Evolutionary conservation across 1,284 basidiomycete species (phyloP).

Genomic region (Porodaedalea pini): DNA sequence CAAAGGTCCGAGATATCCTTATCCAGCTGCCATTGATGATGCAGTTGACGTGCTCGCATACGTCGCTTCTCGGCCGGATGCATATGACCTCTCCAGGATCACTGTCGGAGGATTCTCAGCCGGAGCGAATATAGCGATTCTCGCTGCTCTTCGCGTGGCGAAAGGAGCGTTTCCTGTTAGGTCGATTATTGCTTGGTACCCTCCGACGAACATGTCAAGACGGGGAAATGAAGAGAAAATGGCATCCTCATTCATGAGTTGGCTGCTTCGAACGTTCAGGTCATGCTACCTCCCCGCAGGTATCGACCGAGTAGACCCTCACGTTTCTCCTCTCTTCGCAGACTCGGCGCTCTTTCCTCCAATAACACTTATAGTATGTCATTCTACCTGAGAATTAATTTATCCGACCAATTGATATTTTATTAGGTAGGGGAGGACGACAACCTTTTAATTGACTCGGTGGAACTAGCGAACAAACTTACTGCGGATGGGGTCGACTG

Average conservation of each 20-base stretch:
- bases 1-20: conserved; percentile 22
- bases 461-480: conserved; percentile 16
- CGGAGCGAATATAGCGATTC: conserved; percentile 21
- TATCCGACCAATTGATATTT: background rate
- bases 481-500: conserved; percentile 12
- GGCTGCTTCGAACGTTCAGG: conserved; percentile 7
- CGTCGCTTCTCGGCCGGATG: conserved; percentile 11
- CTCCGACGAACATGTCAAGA: conserved; percentile 15
- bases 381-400: background rate
- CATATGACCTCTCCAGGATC: conserved; percentile 12
- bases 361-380: conserved; percentile 16
- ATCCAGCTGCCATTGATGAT: conserved; percentile 23
- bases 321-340: conserved; percentile 16
- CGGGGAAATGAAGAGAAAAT: background rate
- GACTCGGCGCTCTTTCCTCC: conserved; percentile 16
- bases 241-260: background rate
- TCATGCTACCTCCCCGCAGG: conserved; percentile 8
- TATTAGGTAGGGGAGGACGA: conserved; percentile 16
- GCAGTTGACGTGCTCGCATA: conserved; percentile 17
- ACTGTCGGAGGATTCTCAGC: conserved; percentile 22
- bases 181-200: conserved; percentile 18
- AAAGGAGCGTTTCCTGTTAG: conserved; percentile 7
- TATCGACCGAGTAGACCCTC: background rate
- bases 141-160: background rate
- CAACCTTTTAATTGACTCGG: conserved; percentile 10